Conservation (phyloP, 805 yeast genomes). For the Middelhovenomyces tepae region DNA sequence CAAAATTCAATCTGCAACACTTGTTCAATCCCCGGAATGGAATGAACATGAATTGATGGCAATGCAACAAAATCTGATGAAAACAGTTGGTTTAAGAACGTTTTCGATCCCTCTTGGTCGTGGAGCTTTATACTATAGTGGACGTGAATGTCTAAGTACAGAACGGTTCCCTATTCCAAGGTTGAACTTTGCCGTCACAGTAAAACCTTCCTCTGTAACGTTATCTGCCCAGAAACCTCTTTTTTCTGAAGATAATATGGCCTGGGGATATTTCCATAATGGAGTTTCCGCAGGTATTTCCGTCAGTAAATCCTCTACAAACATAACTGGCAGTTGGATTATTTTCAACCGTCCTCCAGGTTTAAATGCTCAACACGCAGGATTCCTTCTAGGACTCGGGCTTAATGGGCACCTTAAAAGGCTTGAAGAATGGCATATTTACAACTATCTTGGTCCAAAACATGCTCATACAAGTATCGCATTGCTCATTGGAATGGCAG, state of each 20-base stretch:
- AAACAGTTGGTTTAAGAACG: constrained; percentile 59
- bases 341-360: constrained; percentile 70
- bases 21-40: constrained; percentile 31
- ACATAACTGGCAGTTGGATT: constrained; percentile 85
- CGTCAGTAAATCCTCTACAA: constrained; percentile 57
- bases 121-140: constrained; percentile 60
- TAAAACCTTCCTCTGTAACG: constrained; percentile 59
- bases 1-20: constrained; percentile 42
- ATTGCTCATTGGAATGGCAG: constrained; percentile 82
- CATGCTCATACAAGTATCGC: constrained; percentile 81
- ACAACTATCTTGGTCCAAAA: constrained; percentile 85
- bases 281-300: constrained; percentile 85
- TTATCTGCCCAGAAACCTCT: constrained; percentile 49
- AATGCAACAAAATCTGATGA: constrained; percentile 48
- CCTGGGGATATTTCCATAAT: constrained; percentile 88
- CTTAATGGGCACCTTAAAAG: constrained; percentile 76
- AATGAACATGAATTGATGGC: constrained; percentile 50
- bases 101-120: constrained; percentile 71
- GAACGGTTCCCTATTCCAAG: constrained; percentile 76
- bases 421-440: constrained; percentile 94
- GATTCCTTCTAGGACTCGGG: constrained; percentile 87
- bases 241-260: constrained; percentile 39
- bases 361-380: constrained; percentile 84
- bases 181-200: constrained; percentile 56
- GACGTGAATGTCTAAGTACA: constrained; percentile 69